A percentile compares a stretch with the other conserved stretches of the same genome.
These are phyloP conservation scores for Leishmania arabica DNA, from an alignment of 208 protist species.

Conservation along the genomic window DNA sequence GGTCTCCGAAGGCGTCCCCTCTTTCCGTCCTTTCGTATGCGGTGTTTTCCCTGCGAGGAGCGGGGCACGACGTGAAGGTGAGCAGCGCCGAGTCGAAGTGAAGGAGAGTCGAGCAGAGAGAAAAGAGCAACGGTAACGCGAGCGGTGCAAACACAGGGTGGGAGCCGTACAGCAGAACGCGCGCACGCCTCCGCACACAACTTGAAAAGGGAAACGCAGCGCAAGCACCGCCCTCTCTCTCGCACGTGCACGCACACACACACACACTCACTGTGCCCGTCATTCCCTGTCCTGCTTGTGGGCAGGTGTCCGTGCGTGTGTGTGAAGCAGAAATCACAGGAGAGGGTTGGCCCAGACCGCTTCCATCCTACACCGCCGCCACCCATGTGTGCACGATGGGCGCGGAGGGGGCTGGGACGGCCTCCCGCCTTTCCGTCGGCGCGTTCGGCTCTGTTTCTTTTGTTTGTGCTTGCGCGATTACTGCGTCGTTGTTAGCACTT, in stretches of 20 bases:
- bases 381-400: neutral
- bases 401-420: too few species aligned
- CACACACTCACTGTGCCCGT: neutral
- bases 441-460: neutral
- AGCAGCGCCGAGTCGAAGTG: too few species aligned
- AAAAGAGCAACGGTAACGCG: neutral
- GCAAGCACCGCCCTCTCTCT: neutral
- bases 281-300: neutral
- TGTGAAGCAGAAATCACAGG: neutral
- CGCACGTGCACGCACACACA: neutral
- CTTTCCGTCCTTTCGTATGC: neutral
- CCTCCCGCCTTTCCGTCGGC: neutral
- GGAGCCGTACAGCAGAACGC: neutral
- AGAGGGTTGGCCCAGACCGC: neutral
- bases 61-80: neutral
- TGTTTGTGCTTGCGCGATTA: neutral
- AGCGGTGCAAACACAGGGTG: neutral
- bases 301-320: neutral
- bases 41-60: neutral
- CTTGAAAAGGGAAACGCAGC: neutral
- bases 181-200: neutral
- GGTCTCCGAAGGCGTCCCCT: neutral
- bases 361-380: too few species aligned
- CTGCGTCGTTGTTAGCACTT: neutral
- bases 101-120: neutral